Conservation (phyloP, 2,329 filamentous ascomycete genomes). For the Ascosphaera pollenicola region DNA sequence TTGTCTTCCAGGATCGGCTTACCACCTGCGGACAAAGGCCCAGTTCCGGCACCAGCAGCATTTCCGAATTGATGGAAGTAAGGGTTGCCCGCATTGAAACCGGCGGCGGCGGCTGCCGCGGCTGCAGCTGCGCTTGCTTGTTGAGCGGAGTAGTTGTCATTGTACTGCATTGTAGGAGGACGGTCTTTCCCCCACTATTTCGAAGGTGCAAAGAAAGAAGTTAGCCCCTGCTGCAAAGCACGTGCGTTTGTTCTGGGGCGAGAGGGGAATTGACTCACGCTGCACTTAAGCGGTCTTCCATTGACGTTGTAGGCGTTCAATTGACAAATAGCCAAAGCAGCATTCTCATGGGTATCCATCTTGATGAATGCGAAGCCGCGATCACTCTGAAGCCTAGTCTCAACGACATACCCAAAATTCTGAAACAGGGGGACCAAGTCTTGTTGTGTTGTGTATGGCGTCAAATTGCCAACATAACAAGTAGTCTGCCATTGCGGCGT, state of each 20-base stretch:
- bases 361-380: constrained; percentile 97
- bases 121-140: constrained; percentile 47
- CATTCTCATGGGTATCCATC: constrained; percentile 97
- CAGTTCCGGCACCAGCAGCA: constrained; percentile 39
- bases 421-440: constrained; percentile 96
- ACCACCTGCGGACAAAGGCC: constrained; percentile 13
- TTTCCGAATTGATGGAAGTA: constrained; percentile 93
- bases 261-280: constrained; percentile 42
- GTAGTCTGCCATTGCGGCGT: constrained; percentile 97
- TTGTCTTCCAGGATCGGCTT: constrained; percentile 2
- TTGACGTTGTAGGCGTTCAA: constrained; percentile 97
- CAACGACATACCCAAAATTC: constrained; percentile 94
- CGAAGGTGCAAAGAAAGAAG: constrained; percentile 10
- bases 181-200: constrained; percentile 96
- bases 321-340: constrained; percentile 95
- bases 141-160: constrained; percentile 57
- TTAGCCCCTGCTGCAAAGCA: constrained; percentile 7
- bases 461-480: constrained; percentile 92
- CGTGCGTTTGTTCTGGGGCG: constrained; percentile 5
- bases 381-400: constrained; percentile 94
- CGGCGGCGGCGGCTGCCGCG: constrained; percentile 44
- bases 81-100: constrained; percentile 9
- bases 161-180: constrained; percentile 61
- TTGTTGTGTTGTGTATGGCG: constrained; percentile 89
- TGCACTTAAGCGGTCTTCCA: constrained; percentile 91